Base-by-base conservation (phyloP, 768 basidiomycete genomes). In the Termitomyces sp. region DNA sequence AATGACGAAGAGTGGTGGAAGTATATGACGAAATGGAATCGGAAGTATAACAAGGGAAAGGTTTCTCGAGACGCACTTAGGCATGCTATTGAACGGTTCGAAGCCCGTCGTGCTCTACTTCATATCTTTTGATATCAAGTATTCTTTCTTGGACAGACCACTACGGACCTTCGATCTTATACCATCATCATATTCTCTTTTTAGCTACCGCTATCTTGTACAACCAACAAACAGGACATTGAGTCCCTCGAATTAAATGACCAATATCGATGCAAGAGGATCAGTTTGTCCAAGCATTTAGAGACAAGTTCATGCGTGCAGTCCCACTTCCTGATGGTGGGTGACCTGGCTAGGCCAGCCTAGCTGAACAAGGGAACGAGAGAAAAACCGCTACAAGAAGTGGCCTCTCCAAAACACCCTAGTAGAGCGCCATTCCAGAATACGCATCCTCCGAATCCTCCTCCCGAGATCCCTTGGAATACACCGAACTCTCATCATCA, bases 1-100 rank as follows among this genome's bases (percentile, higher is more conserved):
- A 60, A 57, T 7, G 62, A 61, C n/a, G 55, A 64, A 36, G 62
- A 50, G 11, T 66, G 59, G 59, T 53, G 41, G 41, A 65, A 67
- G 40, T 69, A 66, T 46, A 52, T 70, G 52, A 63, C 56, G 47
- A 68, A 63, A 47, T 69, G 66, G 63, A 64, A 60, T 43, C 60
- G 58, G 41, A 64, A 59, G 52, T 43, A 65, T 29, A 67, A 63
- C 42, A 57, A 59, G 16, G 67, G 67, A 3, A 52, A 64, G 52
- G 63, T 68, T 23, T 55, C 63, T 18, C n/a, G 48, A 5, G 64
- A 68, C 7, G 52, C 55, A 20, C 59, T 67, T 31, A 40, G 53
- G 27, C 51, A 59, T 7, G 66, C 64, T 0, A 63, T 64, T 35
- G 22, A 36, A 23, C 45, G 39, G 11, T 64, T 43, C 18, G 18